Evolutionary conservation across 805 yeast species (phyloP), one percentile per base, ranked within the genome.

Genomic region (Suhomyces prunicola): DNA sequence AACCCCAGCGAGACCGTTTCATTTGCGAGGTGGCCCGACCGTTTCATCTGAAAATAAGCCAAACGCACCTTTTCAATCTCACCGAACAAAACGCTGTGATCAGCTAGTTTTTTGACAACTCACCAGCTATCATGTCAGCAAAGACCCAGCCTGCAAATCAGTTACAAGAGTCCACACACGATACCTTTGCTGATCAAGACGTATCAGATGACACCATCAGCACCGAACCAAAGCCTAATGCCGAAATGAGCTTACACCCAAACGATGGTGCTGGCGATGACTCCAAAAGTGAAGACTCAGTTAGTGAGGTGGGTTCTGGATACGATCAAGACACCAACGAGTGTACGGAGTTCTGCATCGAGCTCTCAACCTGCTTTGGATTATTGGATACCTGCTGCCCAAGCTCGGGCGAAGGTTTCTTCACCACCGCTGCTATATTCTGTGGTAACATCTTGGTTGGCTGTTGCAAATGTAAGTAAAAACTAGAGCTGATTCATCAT

Each of bases 271-370:
- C 13, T 39, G 12, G 6, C 24, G 24, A n/a, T 17, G 42, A 44
- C 41, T 46, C 55, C n/a, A 24, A 39, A 8, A 24, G 47, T 24
- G 59, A 62, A 48, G 48, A 55, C 12, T 60, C 67, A 10, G 53
- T 61, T 42, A 66, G 69, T 55, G 68, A 66, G 45, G 40, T 46
- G 27, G 57, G 50, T 8, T 70, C 76, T 17, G 79, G 79, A 2
- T 74, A 70, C 57, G 69, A 71, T 7, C 57, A 72, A 51, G 71
- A 73, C 1, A 46, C 61, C 24, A 72, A 73, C 55, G 79, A 75
- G 54, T 75, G 80, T 56, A 59, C 73, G 6, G 78, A 74, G 57
- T 74, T 75, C 54, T 73, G 76, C 56, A 56, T 70, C 47, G 79
- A 74, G 48, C 63, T 58, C 40, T 63, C 61, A 48, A 53, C 67